These are phyloP conservation scores for Phaeotremella skinneri DNA, from an alignment of 768 basidiomycete species.

Conservation along the genomic window DNA sequence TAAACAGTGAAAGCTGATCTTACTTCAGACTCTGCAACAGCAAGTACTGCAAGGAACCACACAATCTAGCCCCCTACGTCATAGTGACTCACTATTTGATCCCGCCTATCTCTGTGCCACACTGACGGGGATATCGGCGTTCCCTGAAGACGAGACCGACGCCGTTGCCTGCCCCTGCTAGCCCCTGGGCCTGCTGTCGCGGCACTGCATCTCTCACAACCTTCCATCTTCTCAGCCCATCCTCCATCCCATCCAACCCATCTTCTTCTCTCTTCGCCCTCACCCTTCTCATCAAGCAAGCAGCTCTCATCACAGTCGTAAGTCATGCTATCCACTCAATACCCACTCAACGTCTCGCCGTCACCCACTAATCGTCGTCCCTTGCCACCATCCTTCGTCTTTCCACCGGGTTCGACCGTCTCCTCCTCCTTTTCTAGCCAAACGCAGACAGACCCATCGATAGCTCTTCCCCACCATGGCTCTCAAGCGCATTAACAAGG, in stretches of 20 bases:
- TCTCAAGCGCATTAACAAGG: slow-evolving; percentile 99
- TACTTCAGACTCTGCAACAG: too few species aligned
- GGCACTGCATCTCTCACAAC: not conserved
- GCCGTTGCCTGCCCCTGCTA: too few species aligned
- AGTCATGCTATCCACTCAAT: too few species aligned
- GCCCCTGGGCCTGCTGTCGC: not conserved
- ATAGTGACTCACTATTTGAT: not conserved
- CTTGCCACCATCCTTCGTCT: not conserved
- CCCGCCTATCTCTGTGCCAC: not conserved
- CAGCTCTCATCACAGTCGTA: too few species aligned
- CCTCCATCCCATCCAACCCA: not conserved
- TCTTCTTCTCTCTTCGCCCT: too few species aligned
- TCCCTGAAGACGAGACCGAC: not conserved
- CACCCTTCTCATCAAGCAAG: too few species aligned
- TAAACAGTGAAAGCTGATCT: too few species aligned
- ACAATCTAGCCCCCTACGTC: not conserved
- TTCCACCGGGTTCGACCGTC: too few species aligned
- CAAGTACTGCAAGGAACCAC: not conserved
- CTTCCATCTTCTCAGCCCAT: not conserved
- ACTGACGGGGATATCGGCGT: not conserved
- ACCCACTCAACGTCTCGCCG: too few species aligned
- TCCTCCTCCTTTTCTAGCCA: too few species aligned
- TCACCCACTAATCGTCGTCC: too few species aligned
- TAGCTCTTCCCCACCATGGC: slow-evolving; percentile 62
- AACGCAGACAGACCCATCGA: not conserved